Conservation (phyloP, 2,329 filamentous ascomycete genomes). For the Colletotrichum higginsianum region DNA sequence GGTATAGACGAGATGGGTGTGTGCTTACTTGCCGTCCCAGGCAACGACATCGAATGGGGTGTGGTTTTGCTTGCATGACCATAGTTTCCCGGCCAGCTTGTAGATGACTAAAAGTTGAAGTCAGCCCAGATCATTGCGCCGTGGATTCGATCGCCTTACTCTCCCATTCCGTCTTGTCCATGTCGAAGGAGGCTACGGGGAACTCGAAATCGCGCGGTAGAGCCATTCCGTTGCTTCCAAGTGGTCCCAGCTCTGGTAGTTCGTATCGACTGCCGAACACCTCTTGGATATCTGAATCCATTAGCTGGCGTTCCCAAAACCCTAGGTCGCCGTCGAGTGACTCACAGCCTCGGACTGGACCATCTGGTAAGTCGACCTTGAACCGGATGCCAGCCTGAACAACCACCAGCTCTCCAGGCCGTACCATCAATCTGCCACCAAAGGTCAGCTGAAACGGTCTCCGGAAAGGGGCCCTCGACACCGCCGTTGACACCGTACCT, state of each 20-base stretch:
- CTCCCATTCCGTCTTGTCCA: constrained; percentile 47
- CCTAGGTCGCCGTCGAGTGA: neutral
- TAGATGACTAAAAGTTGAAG: constrained; percentile 59
- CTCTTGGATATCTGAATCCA: constrained; percentile 67
- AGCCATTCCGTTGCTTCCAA: constrained; percentile 75
- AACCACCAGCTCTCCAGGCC: constrained; percentile 75
- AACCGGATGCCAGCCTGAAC: constrained; percentile 76
- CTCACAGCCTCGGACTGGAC: constrained; percentile 68
- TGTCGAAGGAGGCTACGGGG: constrained; percentile 68
- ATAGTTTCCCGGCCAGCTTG: constrained; percentile 73
- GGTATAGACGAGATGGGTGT: constrained; percentile 54
- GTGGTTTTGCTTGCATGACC: constrained; percentile 71
- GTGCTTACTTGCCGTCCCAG: constrained; percentile 75
- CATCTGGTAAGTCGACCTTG: constrained; percentile 68
- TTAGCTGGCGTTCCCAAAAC: constrained; percentile 24
- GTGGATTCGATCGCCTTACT: constrained; percentile 30
- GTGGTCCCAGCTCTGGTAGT: constrained; percentile 75
- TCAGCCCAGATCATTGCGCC: constrained; percentile 19
- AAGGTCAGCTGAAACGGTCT: constrained; percentile 23
- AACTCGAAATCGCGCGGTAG: constrained; percentile 76
- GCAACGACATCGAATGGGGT: constrained; percentile 77
- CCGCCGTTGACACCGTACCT: constrained; percentile 51
- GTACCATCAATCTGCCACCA: constrained; percentile 58
- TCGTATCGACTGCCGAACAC: constrained; percentile 75
- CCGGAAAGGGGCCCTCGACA: constrained; percentile 34